These are phyloP conservation scores for Podospora pseudopauciseta DNA, from an alignment of 495 filamentous ascomycete species.

Conservation along the genomic window DNA sequence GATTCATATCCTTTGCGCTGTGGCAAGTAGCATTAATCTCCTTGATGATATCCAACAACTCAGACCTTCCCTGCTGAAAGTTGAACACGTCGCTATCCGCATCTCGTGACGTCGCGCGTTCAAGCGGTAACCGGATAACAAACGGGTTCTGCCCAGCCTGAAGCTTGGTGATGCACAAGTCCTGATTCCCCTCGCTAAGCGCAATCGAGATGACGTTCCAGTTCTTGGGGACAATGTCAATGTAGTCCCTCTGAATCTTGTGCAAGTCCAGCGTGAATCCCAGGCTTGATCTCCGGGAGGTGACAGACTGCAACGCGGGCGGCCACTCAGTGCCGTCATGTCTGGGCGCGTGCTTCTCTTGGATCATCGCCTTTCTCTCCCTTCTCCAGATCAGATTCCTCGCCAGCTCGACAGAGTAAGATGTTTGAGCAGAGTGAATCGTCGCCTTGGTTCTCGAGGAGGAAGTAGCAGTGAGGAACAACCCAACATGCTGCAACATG, in stretches of 20 bases:
- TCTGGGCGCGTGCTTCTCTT: conserved; percentile 33
- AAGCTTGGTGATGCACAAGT: conserved; percentile 78
- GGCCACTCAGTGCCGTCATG: conserved; percentile 32
- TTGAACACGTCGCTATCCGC: conserved; percentile 76
- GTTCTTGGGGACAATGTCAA: conserved; percentile 73
- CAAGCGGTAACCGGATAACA: conserved; percentile 77
- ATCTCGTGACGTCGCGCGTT: conserved; percentile 75
- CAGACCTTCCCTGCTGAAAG: conserved; percentile 70
- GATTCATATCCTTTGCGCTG: conserved; percentile 40
- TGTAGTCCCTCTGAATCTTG: conserved; percentile 63
- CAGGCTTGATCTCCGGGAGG: conserved; percentile 34
- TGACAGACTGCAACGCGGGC: conserved; percentile 21
- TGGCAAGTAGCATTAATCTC: conserved; percentile 78
- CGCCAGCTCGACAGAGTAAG: conserved; percentile 58
- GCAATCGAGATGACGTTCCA: conserved; percentile 89
- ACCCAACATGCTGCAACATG: conserved; percentile 57
- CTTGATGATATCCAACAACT: conserved; percentile 77
- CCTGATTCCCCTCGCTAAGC: conserved; percentile 70
- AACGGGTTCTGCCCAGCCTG: conserved; percentile 72
- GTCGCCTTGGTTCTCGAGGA: conserved; percentile 41
- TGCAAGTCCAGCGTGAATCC: conserved; percentile 45
- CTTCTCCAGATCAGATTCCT: conserved; percentile 58
- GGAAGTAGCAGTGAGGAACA: conserved; percentile 59
- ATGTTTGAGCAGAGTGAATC: conserved; percentile 56
- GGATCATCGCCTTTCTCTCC: conserved; percentile 51